Conservation (phyloP, 2,329 filamentous ascomycete genomes). For the Colletotrichum caudatum region DNA sequence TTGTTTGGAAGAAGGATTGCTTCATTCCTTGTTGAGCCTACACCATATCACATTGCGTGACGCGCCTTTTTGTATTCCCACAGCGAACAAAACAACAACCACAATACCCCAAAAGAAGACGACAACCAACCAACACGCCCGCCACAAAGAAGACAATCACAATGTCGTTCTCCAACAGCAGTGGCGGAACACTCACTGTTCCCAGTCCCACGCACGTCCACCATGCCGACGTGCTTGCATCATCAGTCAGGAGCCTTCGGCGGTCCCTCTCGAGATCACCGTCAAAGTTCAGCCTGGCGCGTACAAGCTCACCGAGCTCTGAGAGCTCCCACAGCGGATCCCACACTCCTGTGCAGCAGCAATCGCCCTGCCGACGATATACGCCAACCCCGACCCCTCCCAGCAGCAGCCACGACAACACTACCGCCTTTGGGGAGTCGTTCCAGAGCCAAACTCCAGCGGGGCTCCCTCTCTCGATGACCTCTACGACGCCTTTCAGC, state of each 20-base stretch:
- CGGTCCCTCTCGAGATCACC: slow-evolving; percentile 94
- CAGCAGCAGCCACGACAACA: slow-evolving; percentile 49
- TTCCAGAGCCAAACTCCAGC: slow-evolving; percentile 47
- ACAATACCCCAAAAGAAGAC: slow-evolving; percentile 16
- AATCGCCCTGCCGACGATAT: slow-evolving; percentile 62
- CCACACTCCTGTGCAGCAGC: slow-evolving; percentile 39
- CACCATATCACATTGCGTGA: slow-evolving; percentile 19
- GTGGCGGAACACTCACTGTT: slow-evolving; percentile 84
- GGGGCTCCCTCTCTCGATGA: slow-evolving; percentile 44
- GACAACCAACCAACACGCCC: slow-evolving; percentile 4
- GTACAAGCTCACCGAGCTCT: slow-evolving; percentile 61
- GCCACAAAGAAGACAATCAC: slow-evolving; percentile 44
- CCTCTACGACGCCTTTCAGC: slow-evolving; percentile 49
- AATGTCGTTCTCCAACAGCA: slow-evolving; percentile 71
- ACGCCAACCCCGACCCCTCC: slow-evolving; percentile 42
- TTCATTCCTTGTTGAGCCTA: slow-evolving; percentile 28
- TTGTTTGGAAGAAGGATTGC: slow-evolving; percentile 32
- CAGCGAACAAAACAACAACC: slow-evolving; percentile 21
- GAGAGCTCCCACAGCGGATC: slow-evolving; percentile 57
- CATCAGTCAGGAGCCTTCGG: slow-evolving; percentile 84
- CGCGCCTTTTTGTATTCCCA: slow-evolving; percentile 33
- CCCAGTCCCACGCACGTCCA: slow-evolving; percentile 87
- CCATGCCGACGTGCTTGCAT: slow-evolving; percentile 80
- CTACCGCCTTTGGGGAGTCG: slow-evolving; percentile 45
- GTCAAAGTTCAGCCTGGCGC: slow-evolving; percentile 81